Evolutionary conservation across 106 monocot genomes (phyloP).

Genomic region (Allium cepa): DNA sequence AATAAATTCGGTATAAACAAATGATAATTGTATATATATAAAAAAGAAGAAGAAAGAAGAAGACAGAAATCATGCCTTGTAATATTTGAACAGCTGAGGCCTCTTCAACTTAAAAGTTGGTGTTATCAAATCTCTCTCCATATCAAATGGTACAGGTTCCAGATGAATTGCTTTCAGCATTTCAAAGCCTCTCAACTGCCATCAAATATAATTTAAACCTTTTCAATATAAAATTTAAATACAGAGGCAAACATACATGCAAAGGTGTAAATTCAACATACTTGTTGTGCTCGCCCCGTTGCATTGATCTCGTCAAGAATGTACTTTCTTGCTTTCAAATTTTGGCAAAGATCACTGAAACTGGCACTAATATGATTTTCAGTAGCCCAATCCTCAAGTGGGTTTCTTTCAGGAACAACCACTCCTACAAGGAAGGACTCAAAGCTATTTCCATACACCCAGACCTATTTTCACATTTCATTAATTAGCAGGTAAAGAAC

Average conservation of each 20-base stretch:
- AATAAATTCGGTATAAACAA: not conserved
- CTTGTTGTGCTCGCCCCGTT: constrained; percentile 47
- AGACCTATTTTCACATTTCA: constrained; percentile 32
- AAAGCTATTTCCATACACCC: constrained; percentile 94
- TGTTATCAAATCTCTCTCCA: constrained; percentile 81
- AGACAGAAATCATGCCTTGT: constrained; percentile 38
- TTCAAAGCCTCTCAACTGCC: constrained; percentile 85
- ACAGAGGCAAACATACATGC: not conserved
- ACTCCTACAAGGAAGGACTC: constrained; percentile 86
- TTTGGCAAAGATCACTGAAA: constrained; percentile 60
- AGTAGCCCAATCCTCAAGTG: constrained; percentile 80
- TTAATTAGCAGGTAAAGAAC: not conserved
- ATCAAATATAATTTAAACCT: not conserved
- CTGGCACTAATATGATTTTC: constrained; percentile 33
- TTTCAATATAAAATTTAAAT: not conserved
- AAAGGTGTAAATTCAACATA: constrained; percentile 13
- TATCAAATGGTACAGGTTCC: constrained; percentile 66
- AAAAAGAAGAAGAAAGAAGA: not conserved
- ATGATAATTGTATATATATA: not conserved
- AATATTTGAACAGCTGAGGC: constrained; percentile 66
- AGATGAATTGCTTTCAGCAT: constrained; percentile 77
- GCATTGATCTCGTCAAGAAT: constrained; percentile 71
- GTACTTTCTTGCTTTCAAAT: constrained; percentile 51
- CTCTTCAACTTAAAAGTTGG: constrained; percentile 96
- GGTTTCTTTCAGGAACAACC: constrained; percentile 70